A percentile compares a stretch with the other conserved stretches of the same genome.
These are phyloP conservation scores for Clonostachys sp. DNA, from an alignment of 2,329 filamentous ascomycete genomes.

Conservation along the genomic window DNA sequence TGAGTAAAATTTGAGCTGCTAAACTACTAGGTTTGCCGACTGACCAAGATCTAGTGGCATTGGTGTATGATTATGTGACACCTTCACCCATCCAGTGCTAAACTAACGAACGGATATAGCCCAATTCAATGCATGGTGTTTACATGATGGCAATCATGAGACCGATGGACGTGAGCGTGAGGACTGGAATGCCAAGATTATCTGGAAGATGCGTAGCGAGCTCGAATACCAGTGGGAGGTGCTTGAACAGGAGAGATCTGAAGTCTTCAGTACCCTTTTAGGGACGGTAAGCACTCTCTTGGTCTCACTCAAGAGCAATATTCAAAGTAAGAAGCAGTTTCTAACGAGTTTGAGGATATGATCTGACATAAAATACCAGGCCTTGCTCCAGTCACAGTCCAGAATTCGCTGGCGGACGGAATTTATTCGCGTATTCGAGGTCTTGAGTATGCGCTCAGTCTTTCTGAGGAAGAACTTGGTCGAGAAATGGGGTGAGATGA, in stretches of 20 bases:
- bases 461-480: background rate
- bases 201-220: slow-evolving; percentile 22
- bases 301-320: background rate
- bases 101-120: slow-evolving; percentile 6
- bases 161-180: slow-evolving; percentile 7
- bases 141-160: slow-evolving; percentile 14
- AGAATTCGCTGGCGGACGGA: background rate
- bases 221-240: slow-evolving; percentile 17
- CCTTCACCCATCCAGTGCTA: background rate
- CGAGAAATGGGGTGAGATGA: background rate
- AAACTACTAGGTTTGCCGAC: background rate
- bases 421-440: background rate
- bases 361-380: too few species aligned
- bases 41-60: slow-evolving; percentile 9
- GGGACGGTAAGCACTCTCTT: background rate
- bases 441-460: background rate
- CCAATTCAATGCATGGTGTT: slow-evolving; percentile 22
- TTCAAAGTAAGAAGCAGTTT: too few species aligned
- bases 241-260: slow-evolving; percentile 15
- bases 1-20: slow-evolving; percentile 5
- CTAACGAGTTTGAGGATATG: too few species aligned
- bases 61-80: slow-evolving; percentile 6
- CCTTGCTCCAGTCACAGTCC: background rate
- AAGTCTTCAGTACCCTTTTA: slow-evolving; percentile 2
- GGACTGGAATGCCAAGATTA: slow-evolving; percentile 23